Evolutionary conservation across 2,329 filamentous ascomycete genomes (phyloP).

Genomic region (Cercospora sp.): DNA sequence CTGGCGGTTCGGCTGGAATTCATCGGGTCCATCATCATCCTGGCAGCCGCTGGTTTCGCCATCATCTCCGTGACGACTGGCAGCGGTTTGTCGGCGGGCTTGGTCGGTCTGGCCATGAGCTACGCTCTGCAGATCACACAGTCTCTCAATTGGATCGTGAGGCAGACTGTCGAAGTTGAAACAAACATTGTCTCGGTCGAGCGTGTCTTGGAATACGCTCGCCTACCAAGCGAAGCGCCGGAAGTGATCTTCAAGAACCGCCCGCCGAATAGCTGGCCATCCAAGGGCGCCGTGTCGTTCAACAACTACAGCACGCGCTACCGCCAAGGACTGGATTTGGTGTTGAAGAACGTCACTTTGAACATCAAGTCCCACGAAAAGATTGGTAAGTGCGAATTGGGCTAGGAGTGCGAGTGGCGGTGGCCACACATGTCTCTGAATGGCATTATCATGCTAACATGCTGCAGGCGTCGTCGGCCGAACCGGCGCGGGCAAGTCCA

Average conservation of each 20-base stretch:
- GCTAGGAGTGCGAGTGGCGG: background rate
- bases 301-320: slow-evolving; percentile 94
- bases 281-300: slow-evolving; percentile 83
- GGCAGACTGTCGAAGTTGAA: slow-evolving; percentile 98
- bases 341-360: slow-evolving; percentile 88
- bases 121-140: slow-evolving; percentile 97
- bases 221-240: slow-evolving; percentile 86
- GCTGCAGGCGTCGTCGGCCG: slow-evolving; percentile 79
- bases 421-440: background rate
- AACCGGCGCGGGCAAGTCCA: slow-evolving; percentile 94
- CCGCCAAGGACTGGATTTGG: slow-evolving; percentile 82
- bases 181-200: slow-evolving; percentile 99
- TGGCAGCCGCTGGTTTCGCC: slow-evolving; percentile 78
- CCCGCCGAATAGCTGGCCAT: slow-evolving; percentile 87
- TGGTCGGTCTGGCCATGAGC: slow-evolving; percentile 92
- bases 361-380: slow-evolving; percentile 96
- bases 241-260: slow-evolving; percentile 88
- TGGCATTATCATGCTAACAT: background rate
- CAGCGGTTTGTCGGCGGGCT: slow-evolving; percentile 64
- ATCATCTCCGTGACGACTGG: slow-evolving; percentile 75
- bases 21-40: slow-evolving; percentile 89
- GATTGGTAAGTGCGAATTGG: slow-evolving; percentile 61
- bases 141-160: slow-evolving; percentile 97
- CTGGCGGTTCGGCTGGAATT: slow-evolving; percentile 92
- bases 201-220: slow-evolving; percentile 92